Evolutionary conservation across 495 filamentous ascomycete species (phyloP).

Genomic region (Tuber microsphaerosporum): DNA sequence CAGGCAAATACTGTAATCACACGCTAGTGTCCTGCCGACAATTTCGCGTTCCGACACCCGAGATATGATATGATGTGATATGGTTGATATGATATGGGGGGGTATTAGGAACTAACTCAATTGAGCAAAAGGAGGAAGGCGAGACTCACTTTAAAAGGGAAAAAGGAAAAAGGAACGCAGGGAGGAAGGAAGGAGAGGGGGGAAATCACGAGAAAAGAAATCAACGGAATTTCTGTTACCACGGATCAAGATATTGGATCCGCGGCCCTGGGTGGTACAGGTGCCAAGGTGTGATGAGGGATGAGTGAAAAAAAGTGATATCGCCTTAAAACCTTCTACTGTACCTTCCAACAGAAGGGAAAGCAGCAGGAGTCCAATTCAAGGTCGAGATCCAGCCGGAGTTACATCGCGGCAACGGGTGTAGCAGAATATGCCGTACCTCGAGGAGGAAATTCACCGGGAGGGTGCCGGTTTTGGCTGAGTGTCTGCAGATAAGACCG

Average conservation of each 20-base stretch:
- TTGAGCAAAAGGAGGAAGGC: background rate
- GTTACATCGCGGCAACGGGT: background rate
- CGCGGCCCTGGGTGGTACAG: background rate
- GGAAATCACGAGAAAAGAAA: background rate
- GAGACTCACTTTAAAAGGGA: background rate
- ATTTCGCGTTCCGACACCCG: background rate
- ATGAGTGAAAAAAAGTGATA: slow-evolving; percentile 4
- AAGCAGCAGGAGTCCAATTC: background rate
- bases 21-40: background rate
- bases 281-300: background rate
- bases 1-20: background rate
- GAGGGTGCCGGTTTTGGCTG: background rate
- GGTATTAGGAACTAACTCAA: background rate
- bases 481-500: background rate
- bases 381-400: background rate
- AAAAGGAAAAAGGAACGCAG: background rate
- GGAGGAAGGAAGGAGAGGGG: slow-evolving; percentile 1
- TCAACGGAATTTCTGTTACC: background rate
- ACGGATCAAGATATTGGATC: slow-evolving; percentile 4
- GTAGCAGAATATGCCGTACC: background rate
- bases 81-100: background rate
- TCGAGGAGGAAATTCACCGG: background rate
- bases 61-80: background rate
- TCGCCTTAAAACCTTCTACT: background rate
- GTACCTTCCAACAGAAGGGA: background rate